A percentile compares a stretch with the other conserved stretches of the same genome.
Conservation (phyloP, 768 basidiomycete species). For the Lepiota subincarnata region DNA sequence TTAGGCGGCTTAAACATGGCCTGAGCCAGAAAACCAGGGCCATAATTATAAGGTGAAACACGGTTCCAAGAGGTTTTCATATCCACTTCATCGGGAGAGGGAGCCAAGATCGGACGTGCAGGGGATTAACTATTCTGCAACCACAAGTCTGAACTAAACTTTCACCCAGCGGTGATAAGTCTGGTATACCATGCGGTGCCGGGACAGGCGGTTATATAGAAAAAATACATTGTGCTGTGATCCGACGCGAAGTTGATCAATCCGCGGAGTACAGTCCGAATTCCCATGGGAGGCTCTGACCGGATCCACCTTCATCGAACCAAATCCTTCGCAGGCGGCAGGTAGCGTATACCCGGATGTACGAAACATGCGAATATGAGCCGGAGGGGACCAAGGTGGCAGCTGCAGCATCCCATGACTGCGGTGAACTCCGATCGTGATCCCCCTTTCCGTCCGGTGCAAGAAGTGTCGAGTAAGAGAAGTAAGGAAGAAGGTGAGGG, state of each 20-base stretch:
- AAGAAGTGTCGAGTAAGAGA: conserved; percentile 38
- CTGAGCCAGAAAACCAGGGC: no score
- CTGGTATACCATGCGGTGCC: no score
- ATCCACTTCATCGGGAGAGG: no score
- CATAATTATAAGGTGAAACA: no score
- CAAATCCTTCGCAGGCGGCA: conserved; percentile 76
- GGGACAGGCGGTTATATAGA: no score
- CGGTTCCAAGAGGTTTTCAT: no score
- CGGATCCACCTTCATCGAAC: conserved; percentile 57
- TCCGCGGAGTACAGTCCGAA: conserved; percentile 57
- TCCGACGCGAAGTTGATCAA: background rate
- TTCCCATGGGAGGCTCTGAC: conserved; percentile 65
- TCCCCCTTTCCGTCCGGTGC: conserved; percentile 12
- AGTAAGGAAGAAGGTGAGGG: conserved; percentile 55
- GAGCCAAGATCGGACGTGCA: no score
- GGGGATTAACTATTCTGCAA: no score
- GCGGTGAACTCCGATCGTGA: background rate
- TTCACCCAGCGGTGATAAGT: no score
- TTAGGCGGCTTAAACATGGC: no score
- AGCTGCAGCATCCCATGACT: background rate
- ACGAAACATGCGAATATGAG: conserved; percentile 57
- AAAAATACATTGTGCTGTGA: no score
- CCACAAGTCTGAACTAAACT: no score
- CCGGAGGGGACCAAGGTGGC: background rate
- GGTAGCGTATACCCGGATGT: conserved; percentile 72